Evolutionary conservation across 192 early-diverging fungal species (phyloP), one percentile per base, ranked within the genome.

Genomic region (Backusella liffmaniae): DNA sequence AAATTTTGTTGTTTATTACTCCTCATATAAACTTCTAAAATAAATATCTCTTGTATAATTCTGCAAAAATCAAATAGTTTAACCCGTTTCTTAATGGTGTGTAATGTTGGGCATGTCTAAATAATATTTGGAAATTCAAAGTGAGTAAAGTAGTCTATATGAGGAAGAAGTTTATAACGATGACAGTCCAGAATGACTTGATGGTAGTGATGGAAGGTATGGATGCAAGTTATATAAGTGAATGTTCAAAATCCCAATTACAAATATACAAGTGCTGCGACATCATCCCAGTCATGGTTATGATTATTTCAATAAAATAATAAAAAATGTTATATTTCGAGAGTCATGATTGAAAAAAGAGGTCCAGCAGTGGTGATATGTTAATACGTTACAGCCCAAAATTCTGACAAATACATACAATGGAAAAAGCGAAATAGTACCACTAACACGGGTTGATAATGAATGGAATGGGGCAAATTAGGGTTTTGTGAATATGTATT

Each of bases 21-120:
- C 49, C 12, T 62, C 4, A 1, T 49, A 18, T 49, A 6, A n/a
- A n/a, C 46, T n/a, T 49, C 74, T 70, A 78, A 39, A 89, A 89
- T 53, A 95, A 70, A 41, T 93, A 76, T 62, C 90, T 89, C 77
- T 90, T 84, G 26, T 95, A 87, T 62, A 99, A 77, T 76, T 91
- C 86, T 0, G 91, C 88, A 0, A 98, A 92, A 0, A 97, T 92
- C 79, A 87, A 92, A 36, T 91, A 90, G 74, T 94, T 97, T 39
- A 98, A 82, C 41, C 91, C 93, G 80, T 97, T 99, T 5, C 97
- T 96, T 7, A 99, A 83, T 62, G 98, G 72, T 36, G 88, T 85
- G 79, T 94, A 96, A 37, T 85, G 76, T 76, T 98, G 95, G 46
- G 85, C 82, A 4, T 81, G 74, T 15, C 84, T 92, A 16, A 39